These are phyloP conservation scores for Neonectria sp. DNA, from an alignment of 2,329 filamentous ascomycete genomes.

Conservation along the genomic window DNA sequence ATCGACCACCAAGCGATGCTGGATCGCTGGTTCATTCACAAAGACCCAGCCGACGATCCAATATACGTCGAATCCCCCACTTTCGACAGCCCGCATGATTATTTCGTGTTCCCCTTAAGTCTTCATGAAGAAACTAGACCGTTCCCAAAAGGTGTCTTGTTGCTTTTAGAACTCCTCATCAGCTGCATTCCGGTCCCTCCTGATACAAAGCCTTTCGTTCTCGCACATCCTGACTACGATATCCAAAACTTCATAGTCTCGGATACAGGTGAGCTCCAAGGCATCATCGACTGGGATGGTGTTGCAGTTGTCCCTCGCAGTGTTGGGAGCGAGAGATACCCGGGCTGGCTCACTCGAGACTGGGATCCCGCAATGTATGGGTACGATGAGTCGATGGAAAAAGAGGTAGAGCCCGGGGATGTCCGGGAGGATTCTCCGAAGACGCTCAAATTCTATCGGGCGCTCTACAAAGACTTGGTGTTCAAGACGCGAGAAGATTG, in stretches of 20 bases:
- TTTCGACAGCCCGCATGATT: background rate
- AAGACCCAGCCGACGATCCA: background rate
- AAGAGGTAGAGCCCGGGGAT: background rate
- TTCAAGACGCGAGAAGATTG: background rate
- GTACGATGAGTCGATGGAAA: conserved; percentile 19
- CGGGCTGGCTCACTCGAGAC: conserved; percentile 36
- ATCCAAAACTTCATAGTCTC: conserved; percentile 51
- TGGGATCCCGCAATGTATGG: conserved; percentile 39
- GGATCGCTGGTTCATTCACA: background rate
- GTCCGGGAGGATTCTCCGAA: conserved; percentile 31
- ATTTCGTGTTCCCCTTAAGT: background rate
- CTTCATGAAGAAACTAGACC: background rate
- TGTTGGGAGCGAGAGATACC: conserved; percentile 42
- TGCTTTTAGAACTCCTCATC: background rate
- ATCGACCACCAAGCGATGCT: background rate
- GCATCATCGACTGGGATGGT: conserved; percentile 51
- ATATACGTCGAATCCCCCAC: background rate
- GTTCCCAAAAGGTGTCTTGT: too few species aligned
- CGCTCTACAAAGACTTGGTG: background rate
- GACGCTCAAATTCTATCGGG: conserved; percentile 20
- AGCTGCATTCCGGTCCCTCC: background rate
- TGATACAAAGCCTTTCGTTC: conserved; percentile 34
- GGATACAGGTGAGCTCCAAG: conserved; percentile 45
- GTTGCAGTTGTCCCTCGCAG: conserved; percentile 41
- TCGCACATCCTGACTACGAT: conserved; percentile 49